These are phyloP conservation scores for Epichloe uncinata DNA, from an alignment of 2,329 filamentous ascomycete species.

Conservation along the genomic window DNA sequence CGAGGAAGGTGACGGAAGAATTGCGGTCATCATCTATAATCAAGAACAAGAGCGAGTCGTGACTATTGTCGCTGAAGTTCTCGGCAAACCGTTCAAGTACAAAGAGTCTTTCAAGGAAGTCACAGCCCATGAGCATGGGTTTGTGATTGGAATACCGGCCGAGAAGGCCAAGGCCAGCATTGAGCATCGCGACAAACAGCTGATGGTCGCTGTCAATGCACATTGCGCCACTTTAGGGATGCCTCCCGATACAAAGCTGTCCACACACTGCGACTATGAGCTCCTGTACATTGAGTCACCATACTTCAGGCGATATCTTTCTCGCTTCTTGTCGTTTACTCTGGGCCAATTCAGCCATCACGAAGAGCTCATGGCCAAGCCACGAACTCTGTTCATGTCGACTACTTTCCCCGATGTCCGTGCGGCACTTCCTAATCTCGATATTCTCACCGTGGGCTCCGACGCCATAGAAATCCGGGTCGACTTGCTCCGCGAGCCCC, in stretches of 20 bases:
- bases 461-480: conserved; percentile 79
- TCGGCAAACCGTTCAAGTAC: conserved; percentile 58
- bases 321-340: conserved; percentile 66
- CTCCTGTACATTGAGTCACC: conserved; percentile 66
- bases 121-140: conserved; percentile 40
- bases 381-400: conserved; percentile 71
- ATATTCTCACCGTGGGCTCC: conserved; percentile 75
- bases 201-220: conserved; percentile 59
- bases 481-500: conserved; percentile 63
- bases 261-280: conserved; percentile 65
- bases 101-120: conserved; percentile 42
- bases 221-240: conserved; percentile 62
- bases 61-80: conserved; percentile 60
- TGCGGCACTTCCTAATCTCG: conserved; percentile 69
- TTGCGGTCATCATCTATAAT: conserved; percentile 55
- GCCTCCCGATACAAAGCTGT: conserved; percentile 53
- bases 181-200: conserved; percentile 39
- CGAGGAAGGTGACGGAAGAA: conserved; percentile 41
- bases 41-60: conserved; percentile 62
- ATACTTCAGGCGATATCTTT: conserved; percentile 61
- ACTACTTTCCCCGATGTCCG: conserved; percentile 81
- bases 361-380: conserved; percentile 62
- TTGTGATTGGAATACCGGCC: conserved; percentile 54
- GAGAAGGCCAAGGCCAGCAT: conserved; percentile 44
- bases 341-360: conserved; percentile 70